Evolutionary conservation across 129 eudicot genomes (phyloP).

Genomic region (Gnaphalium uliginosum): DNA sequence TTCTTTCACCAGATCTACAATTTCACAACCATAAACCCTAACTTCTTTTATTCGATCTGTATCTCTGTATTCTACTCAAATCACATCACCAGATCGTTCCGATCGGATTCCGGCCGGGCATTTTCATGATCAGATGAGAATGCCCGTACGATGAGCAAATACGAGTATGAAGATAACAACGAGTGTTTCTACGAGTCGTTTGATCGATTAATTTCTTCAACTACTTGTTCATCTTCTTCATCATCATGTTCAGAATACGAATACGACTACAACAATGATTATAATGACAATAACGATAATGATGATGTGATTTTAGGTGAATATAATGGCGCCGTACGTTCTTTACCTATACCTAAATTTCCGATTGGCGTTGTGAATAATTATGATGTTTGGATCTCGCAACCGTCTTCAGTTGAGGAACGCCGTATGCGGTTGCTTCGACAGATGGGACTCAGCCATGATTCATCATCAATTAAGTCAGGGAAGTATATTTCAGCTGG

Average conservation of each 20-base stretch:
- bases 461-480: conserved; percentile 29
- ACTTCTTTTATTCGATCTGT: conserved; percentile 22
- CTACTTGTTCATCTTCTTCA: conserved; percentile 68
- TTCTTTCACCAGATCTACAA: conserved; percentile 40
- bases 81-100: conserved; percentile 17
- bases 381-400: conserved; percentile 88
- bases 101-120: conserved; percentile 48
- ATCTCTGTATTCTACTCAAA: conserved; percentile 9
- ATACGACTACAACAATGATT: neutral
- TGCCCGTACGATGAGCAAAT: conserved; percentile 83
- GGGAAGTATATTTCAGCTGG: conserved; percentile 19
- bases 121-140: conserved; percentile 55
- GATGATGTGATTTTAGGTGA: conserved; percentile 6
- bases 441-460: conserved; percentile 66
- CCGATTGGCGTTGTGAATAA: conserved; percentile 51
- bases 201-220: conserved; percentile 82
- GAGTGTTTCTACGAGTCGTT: conserved; percentile 78
- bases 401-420: conserved; percentile 74
- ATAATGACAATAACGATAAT: conserved; percentile 32
- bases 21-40: conserved; percentile 11
- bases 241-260: conserved; percentile 27
- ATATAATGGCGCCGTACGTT: conserved; percentile 20
- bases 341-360: conserved; percentile 45
- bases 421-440: conserved; percentile 81
- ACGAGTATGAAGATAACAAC: conserved; percentile 41